Evolutionary conservation across 139 green algal genomes (phyloP), one percentile per base, ranked within the genome.

Genomic region (Edaphochlamys debaryana): DNA sequence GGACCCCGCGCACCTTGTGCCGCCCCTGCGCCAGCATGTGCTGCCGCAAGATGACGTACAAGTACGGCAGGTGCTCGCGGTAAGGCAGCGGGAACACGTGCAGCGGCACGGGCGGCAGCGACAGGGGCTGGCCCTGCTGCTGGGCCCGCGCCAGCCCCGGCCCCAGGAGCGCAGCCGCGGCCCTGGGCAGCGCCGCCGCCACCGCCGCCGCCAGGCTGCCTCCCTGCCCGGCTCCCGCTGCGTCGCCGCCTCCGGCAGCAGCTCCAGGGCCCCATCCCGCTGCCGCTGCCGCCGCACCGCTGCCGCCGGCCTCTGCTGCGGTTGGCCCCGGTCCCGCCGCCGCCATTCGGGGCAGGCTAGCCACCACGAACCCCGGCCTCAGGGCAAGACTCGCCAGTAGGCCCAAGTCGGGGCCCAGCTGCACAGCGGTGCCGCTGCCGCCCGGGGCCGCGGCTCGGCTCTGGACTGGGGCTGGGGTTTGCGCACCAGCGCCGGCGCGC

Each of bases 31-130:
- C 32, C 23, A 82, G 32, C 63, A 82, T 73, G 63, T 82, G 76
- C 64, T 82, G 62, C 34, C 76, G 76, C 27, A 82, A 27, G 4
- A 82, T 41, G 23, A 73, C 42, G 60, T 82, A 82, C 76, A 82
- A 29, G 41, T 73, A 73, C 60, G 76, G 22, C 76, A 82, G 42
- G n/a, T 82, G 76, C 5, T 82, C 63, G 32, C 66, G 56, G 45
- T 66, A 66, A 20, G 76, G 63, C 63, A 73, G 41, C 13, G 76
- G n/a, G 4, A 73, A 27, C 27, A 73, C 32, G 34, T 82, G 42
- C 62, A 82, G 41, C 7, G 23, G 17, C 56, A n/a, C 2, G 25
- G 4, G 56, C 17, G 45, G 45, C 45, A 54, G 11, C 45, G 45
- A 54, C 45, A 54, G 45, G 11, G 45, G 13, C 45, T 54, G 9